These are phyloP conservation scores for Solioccasus polychromus DNA, from an alignment of 768 basidiomycete species.

Conservation along the genomic window DNA sequence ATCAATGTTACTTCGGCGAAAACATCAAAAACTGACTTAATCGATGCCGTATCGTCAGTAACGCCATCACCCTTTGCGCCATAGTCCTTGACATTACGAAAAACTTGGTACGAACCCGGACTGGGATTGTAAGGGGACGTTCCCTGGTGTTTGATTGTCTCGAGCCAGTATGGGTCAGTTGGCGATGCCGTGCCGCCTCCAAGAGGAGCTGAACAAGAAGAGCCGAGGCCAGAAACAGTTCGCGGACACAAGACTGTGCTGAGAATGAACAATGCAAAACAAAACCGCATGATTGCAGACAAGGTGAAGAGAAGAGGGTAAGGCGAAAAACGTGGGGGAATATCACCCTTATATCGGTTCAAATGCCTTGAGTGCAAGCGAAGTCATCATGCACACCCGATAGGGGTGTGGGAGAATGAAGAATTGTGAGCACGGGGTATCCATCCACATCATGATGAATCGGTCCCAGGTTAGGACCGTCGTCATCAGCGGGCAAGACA, in stretches of 20 bases:
- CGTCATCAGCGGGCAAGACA: constrained; percentile 1
- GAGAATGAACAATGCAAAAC: constrained; percentile 8
- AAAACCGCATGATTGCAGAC: constrained; percentile 8
- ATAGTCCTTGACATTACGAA: constrained; percentile 69
- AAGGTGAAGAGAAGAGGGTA: neutral
- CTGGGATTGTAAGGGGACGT: constrained; percentile 62
- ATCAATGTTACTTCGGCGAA: neutral
- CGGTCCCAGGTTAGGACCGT: neutral
- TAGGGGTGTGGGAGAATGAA: neutral
- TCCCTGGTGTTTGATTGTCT: constrained; percentile 69
- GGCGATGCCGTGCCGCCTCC: constrained; percentile 45
- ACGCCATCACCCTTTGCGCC: constrained; percentile 61
- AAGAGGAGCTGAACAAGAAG: constrained; percentile 46
- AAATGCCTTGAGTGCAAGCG: no score
- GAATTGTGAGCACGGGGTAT: neutral
- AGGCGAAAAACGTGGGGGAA: no score
- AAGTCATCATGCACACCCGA: neutral
- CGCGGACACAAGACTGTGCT: constrained; percentile 6
- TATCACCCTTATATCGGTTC: no score
- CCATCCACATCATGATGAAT: neutral
- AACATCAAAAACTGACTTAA: constrained; percentile 45
- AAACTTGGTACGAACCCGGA: constrained; percentile 57
- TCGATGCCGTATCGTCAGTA: constrained; percentile 73
- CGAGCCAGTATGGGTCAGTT: constrained; percentile 58
- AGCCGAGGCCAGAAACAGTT: constrained; percentile 35